Percentiles rank a stretch among this genome's conserved stretches.
Conservation (phyloP, 768 basidiomycete species). For the Leccinum pellstonianum region DNA sequence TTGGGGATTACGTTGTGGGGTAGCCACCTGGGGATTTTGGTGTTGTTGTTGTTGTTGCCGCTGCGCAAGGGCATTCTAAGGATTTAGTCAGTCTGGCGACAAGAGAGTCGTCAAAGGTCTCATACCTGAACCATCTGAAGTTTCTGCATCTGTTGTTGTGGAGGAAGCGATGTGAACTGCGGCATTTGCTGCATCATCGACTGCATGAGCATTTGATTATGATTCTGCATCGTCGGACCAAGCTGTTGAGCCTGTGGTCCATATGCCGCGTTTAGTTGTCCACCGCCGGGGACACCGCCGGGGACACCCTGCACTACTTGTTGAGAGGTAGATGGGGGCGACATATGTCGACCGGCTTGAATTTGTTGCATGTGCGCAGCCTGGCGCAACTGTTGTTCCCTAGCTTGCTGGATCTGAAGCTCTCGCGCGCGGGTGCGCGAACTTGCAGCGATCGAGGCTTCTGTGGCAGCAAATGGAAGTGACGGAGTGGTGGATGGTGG, state of each 20-base stretch:
- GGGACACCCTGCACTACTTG: constrained; percentile 21
- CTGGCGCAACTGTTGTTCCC: constrained; percentile 36
- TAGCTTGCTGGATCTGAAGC: constrained; percentile 36
- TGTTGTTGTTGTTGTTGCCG: constrained; percentile 34
- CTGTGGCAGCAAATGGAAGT: constrained; percentile 32
- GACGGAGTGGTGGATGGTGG: constrained; percentile 30
- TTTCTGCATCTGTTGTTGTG: constrained; percentile 59
- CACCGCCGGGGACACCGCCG: constrained; percentile 10
- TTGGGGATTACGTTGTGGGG: constrained; percentile 28
- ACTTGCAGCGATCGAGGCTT: constrained; percentile 35
- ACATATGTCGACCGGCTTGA: constrained; percentile 42
- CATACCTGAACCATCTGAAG: constrained; percentile 53
- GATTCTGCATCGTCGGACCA: constrained; percentile 50
- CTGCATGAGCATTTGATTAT: constrained; percentile 56
- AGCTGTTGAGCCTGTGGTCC: constrained; percentile 43
- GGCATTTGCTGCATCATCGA: constrained; percentile 53
- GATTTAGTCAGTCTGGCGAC: constrained; percentile 8
- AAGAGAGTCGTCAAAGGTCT: neutral
- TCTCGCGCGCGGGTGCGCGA: constrained; percentile 35
- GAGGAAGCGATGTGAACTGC: constrained; percentile 50
- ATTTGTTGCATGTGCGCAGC: constrained; percentile 35
- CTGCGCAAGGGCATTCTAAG: constrained; percentile 19
- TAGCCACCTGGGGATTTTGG: constrained; percentile 24
- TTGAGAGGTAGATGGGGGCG: constrained; percentile 35
- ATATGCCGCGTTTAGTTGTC: constrained; percentile 23